Evolutionary conservation across 208 protist genomes (phyloP).

Genomic region (Phytomonas sp.): DNA sequence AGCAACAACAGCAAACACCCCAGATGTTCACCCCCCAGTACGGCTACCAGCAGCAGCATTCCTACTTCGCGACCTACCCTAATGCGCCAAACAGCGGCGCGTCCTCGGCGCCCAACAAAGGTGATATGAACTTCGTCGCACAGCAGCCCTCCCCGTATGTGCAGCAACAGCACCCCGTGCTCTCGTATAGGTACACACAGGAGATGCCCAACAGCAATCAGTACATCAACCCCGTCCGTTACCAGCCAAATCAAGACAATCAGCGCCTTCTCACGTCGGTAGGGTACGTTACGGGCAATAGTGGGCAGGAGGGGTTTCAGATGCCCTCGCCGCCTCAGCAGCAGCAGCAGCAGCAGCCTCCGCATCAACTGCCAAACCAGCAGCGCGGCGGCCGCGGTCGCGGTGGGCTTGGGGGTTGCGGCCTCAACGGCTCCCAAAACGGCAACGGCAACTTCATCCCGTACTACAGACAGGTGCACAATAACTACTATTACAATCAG

Average conservation of each 20-base stretch:
- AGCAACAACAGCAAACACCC: slow-evolving; percentile 4
- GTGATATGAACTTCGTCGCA: slow-evolving; percentile 12
- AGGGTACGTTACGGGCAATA: neutral
- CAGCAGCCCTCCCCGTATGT: slow-evolving; percentile 13
- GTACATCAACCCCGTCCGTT: slow-evolving; percentile 6
- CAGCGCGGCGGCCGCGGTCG: slow-evolving; percentile 1
- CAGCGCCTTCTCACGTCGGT: neutral
- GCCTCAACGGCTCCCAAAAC: slow-evolving; percentile 13
- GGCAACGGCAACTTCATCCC: slow-evolving; percentile 9
- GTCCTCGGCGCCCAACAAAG: slow-evolving; percentile 4
- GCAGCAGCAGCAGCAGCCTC: slow-evolving; percentile 13
- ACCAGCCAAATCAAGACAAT: neutral
- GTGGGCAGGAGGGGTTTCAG: neutral
- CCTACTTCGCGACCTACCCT: slow-evolving; percentile 15
- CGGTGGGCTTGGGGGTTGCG: neutral
- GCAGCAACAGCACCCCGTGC: slow-evolving; percentile 22
- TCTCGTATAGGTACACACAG: slow-evolving; percentile 19
- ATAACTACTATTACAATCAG: slow-evolving; percentile 15
- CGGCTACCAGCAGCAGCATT: slow-evolving; percentile 13
- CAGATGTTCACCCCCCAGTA: slow-evolving; percentile 11
- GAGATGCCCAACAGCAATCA: slow-evolving; percentile 9
- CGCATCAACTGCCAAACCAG: slow-evolving; percentile 15
- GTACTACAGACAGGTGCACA: slow-evolving; percentile 6
- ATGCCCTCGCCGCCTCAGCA: slow-evolving; percentile 7
- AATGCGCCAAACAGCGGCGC: slow-evolving; percentile 9